A percentile compares a stretch with the other conserved stretches of the same genome.
phyloP scores from a whole-genome alignment of 1,284 basidiomycete species.

The Ceratobasidium papillatum region DNA sequence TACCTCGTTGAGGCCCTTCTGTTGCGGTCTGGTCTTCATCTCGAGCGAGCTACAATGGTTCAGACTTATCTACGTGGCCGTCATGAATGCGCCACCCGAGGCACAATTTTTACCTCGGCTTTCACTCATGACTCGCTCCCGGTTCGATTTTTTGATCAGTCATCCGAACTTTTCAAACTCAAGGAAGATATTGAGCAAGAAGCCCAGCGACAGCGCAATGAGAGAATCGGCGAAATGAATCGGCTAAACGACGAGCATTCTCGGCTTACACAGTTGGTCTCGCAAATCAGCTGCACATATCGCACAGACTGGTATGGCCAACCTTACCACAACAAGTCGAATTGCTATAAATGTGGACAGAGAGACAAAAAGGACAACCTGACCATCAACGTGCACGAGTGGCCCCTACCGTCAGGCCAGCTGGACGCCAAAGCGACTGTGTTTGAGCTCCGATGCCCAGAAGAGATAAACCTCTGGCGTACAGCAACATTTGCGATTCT shows the following conservation, averaged over 20 bases:
- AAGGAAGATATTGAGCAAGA: conserved; percentile 49
- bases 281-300: background rate
- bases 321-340: background rate
- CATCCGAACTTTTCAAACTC: conserved; percentile 46
- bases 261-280: conserved; percentile 29
- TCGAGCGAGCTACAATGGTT: conserved; percentile 50
- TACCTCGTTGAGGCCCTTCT: conserved; percentile 55
- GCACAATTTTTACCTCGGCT: conserved; percentile 47
- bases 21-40: conserved; percentile 49
- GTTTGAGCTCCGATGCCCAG: conserved; percentile 59
- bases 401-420: conserved; percentile 57
- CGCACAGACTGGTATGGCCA: too few relatives aligned
- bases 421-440: conserved; percentile 51
- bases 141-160: conserved; percentile 50
- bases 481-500: conserved; percentile 54
- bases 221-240: conserved; percentile 49
- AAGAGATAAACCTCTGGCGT: conserved; percentile 58
- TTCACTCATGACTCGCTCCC: conserved; percentile 47
- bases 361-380: conserved; percentile 47
- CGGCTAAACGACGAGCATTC: conserved; percentile 38
- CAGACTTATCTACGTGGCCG: conserved; percentile 51
- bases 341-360: conserved; percentile 53
- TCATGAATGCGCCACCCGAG: conserved; percentile 38
- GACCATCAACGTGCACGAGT: conserved; percentile 57
- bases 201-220: conserved; percentile 44